These are phyloP conservation scores for Lentinula guzmanii DNA, from an alignment of 768 basidiomycete genomes.

Conservation along the genomic window DNA sequence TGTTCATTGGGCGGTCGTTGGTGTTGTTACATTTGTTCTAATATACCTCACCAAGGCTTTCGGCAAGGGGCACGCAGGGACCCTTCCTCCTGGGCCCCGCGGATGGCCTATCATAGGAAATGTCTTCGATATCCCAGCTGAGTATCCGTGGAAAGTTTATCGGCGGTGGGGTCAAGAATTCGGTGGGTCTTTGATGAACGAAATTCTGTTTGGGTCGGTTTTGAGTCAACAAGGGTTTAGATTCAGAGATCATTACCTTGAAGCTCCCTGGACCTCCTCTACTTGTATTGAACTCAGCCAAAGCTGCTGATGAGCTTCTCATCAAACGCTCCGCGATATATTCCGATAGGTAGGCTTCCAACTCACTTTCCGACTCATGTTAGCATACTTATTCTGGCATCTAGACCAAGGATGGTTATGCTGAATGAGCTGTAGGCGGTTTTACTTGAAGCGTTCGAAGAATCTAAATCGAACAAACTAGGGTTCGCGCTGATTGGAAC, in stretches of 20 bases:
- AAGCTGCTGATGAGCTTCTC: slow-evolving; percentile 26
- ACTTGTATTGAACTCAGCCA: slow-evolving; percentile 25
- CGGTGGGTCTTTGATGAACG: neutral
- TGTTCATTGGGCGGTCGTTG: neutral
- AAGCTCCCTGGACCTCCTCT: slow-evolving; percentile 23
- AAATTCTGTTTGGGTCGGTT: neutral
- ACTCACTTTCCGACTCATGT: neutral
- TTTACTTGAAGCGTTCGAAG: neutral
- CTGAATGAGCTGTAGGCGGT: slow-evolving; percentile 23
- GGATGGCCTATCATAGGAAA: slow-evolving; percentile 8
- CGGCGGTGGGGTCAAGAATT: neutral
- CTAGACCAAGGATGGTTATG: slow-evolving; percentile 17
- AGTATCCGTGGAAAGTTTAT: neutral
- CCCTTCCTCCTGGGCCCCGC: slow-evolving; percentile 7
- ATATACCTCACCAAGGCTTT: neutral
- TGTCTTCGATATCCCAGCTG: neutral
- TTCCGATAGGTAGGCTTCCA: slow-evolving; percentile 21
- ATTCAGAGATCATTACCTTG: slow-evolving; percentile 16
- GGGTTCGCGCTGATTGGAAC: slow-evolving; percentile 29
- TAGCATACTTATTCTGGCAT: neutral
- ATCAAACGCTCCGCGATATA: slow-evolving; percentile 29
- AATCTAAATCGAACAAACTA: slow-evolving; percentile 4
- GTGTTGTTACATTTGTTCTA: neutral
- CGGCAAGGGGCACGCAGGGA: neutral
- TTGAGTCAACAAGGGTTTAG: neutral